Base-by-base conservation (phyloP, 129 eudicot genomes). In the Escallonia herrerae region DNA sequence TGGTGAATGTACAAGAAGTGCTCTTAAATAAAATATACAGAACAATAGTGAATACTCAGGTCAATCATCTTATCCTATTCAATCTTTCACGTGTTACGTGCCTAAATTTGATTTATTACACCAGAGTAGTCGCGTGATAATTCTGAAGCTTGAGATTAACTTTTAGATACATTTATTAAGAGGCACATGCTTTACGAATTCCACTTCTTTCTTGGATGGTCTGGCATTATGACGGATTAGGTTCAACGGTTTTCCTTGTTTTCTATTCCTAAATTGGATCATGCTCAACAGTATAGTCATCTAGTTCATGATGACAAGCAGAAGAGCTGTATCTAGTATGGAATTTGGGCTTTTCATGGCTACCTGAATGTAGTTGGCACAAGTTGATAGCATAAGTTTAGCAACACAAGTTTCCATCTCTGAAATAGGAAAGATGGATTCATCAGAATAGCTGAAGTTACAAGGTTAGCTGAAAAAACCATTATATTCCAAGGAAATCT, bases 1-100 rank as follows among this genome's bases (percentile, higher is more conserved):
- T 63, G 72, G 66, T 70, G 72, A 68, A 72, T 63, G 68, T 82
- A 72, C 22, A 46, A 9, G 65, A 44, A 50, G 51, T 64, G 54
- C 38, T 59, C 70, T 56, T 65, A 22, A 47, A 72, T 56, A 12
- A 60, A 62, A 78, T 71, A 43, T 65, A 71, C 37, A 62, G 70
- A 60, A 60, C 39, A 57, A 72, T 43, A 42, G 62, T 13, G 58
- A 62, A 63, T 65, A 79, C 64, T 58, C 15, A 14, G 60, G 46
- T 50, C 62, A 71, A 53, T 48, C 64, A 71, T 60, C 41, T 55
- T 65, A 60, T 60, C 66, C 72, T 56, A 72, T 15, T 44, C 54
- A 12, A 72, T 51, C 63, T 42, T 56, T 58, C 63, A 38, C 59
- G 56, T 77, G 74, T 69, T 70, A 62, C 63, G 62, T 73, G 80